Base-by-base conservation (phyloP, 495 filamentous ascomycete genomes). In the Penicillium simplicissimum region DNA sequence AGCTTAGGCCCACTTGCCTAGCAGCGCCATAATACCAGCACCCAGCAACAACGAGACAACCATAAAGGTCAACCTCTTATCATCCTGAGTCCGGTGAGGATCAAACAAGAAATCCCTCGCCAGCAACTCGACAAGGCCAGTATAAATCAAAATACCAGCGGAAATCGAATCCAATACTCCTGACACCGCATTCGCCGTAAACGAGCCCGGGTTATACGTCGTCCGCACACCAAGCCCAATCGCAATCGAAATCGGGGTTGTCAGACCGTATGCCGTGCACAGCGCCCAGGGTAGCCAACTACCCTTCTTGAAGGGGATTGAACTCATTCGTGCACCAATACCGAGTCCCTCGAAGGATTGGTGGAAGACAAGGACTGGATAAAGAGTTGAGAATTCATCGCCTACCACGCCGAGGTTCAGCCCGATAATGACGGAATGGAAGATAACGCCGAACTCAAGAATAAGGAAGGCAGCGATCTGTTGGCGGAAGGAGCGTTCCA, bases 391-490 rank as follows among this genome's bases (percentile, higher is more conserved):
- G 71, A 91, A 89, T 48, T 90, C 84, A 0, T 76, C 61, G 31
- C 85, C 86, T 0, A 84, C 73, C 14, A 89, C 86, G 10, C 85
- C 87, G 4, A 91, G 85, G 3, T 85, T 89, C 1, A 91, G 80
- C 14, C 88, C 88, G 43, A 91, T 87, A 70, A 91, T 88, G 49
- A 91, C 81, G 57, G 85, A 88, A 71, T 91, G 88, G 67, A 91
- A 90, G 53, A 91, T 80, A 59, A 91, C 82, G 21, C 88, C 88
- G 60, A 90, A 90, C 63, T 91, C 88, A 55, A 91, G 84, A 19
- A 79, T 25, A 1, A 25, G 23, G 23, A 1, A 25, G 3, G 23
- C 23, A 3, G 23, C 1, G 23, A 25, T 25, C 23, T 25, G n/a
- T n/a, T n/a, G n/a, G n/a, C n/a, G n/a, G n/a, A n/a, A n/a, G n/a